Evolutionary conservation across 305 asterid genomes (phyloP), one percentile per base, ranked within the genome.

Genomic region (Solanum aculeatissimum): DNA sequence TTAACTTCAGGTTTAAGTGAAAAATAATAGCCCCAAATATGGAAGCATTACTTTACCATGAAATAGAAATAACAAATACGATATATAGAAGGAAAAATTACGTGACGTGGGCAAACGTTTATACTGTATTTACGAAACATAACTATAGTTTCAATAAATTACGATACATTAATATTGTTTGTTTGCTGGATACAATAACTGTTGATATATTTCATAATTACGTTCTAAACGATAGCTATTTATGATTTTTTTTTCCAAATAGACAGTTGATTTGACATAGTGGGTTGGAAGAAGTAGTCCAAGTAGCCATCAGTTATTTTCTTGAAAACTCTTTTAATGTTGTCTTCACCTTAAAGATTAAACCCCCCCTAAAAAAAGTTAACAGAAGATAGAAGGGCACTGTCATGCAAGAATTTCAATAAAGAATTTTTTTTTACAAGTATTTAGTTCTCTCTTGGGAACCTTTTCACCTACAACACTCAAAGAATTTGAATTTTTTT

Each of bases 261-360:
- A 40, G 45, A 40, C 10, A 83, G 32, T 71, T 43, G 66, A 47
- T 49, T 14, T 49, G 55, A 75, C 84, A 45, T 68, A 83, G 81
- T 66, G 74, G 77, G 80, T 42, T 79, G 77, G 23, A 40, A 53
- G 74, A 63, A 57, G 29, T 78, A 70, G 32, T 72, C 84, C 75
- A 65, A 65, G 57, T 58, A 7, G 25, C 84, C 38, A 82, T 66
- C 84, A 60, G 23, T 45, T 42, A 40, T 63, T 82, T 23, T 82
- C 84, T 42, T 82, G 82, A 77, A 81, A 91, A 83, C 85, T 86
- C 42, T n/a, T 87, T 88, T 91, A 85, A 84, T 94, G 91, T 93
- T 85, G 87, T 86, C 97, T 93, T 95, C 86, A 95, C 90, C 87
- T 93, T 87, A 92, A 95, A 95, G 97, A 83, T 55, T 86, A 63